Percentiles rank a stretch among this genome's conserved stretches.
These are phyloP conservation scores for Passalora sequoiae DNA, from an alignment of 2,329 filamentous ascomycete genomes.

Conservation along the genomic window DNA sequence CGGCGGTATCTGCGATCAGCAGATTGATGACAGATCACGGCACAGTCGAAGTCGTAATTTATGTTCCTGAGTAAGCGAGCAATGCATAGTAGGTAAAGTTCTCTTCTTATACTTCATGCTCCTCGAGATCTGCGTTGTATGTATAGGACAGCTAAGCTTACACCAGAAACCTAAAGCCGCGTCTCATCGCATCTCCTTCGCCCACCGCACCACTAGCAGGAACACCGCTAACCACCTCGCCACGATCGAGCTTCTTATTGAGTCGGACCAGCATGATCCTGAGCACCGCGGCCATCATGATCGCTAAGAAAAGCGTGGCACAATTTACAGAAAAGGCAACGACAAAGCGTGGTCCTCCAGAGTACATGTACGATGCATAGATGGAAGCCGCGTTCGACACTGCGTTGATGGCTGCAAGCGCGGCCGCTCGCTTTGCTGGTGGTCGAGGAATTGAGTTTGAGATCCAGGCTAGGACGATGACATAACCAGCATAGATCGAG, in stretches of 20 bases:
- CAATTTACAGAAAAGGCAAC: constrained; percentile 42
- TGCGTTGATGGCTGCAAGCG: constrained; percentile 70
- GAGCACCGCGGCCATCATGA: constrained; percentile 58
- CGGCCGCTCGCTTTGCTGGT: constrained; percentile 67
- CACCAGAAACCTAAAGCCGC: constrained; percentile 61
- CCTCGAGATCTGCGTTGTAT: too few species aligned
- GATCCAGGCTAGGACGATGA: constrained; percentile 69
- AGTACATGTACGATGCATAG: constrained; percentile 45
- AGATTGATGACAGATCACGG: too few species aligned
- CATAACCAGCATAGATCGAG: constrained; percentile 57
- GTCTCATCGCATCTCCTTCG: constrained; percentile 50
- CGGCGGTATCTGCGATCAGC: too few species aligned
- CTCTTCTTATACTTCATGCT: too few species aligned
- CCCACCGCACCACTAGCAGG: constrained; percentile 47
- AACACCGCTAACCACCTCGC: constrained; percentile 50
- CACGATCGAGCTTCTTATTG: constrained; percentile 65
- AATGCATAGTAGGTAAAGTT: too few species aligned
- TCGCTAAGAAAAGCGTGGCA: constrained; percentile 58
- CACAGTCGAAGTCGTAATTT: too few species aligned
- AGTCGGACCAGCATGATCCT: constrained; percentile 58
- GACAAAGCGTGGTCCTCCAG: constrained; percentile 28
- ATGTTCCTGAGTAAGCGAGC: too few species aligned
- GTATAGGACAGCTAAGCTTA: not conserved
- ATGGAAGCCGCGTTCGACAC: constrained; percentile 62
- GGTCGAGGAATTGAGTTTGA: constrained; percentile 69